phyloP scores from a whole-genome alignment of 768 basidiomycete species.

The Termitomyces sp. region DNA sequence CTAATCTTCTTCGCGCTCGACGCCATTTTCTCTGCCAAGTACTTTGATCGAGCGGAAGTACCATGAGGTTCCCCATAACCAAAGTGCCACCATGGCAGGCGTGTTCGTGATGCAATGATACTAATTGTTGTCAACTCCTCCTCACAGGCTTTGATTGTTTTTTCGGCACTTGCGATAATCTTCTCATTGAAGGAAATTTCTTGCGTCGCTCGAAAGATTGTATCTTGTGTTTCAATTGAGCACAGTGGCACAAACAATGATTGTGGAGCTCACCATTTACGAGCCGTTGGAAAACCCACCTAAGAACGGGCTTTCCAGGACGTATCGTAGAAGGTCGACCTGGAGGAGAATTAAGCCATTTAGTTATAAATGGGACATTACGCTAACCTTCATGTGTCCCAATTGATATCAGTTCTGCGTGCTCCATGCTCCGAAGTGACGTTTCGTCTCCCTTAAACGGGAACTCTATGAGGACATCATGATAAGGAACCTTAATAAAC shows the following conservation, averaged over 20 bases:
- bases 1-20: conserved; percentile 67
- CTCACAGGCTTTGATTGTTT: conserved; percentile 68
- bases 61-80: conserved; percentile 45
- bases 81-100: conserved; percentile 29
- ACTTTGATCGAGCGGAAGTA: conserved; percentile 56
- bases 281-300: conserved; percentile 79
- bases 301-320: conserved; percentile 89
- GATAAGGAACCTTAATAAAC: conserved; percentile 64
- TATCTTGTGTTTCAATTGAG: conserved; percentile 42
- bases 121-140: conserved; percentile 68
- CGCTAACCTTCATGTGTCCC: conserved; percentile 64
- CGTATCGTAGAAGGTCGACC: conserved; percentile 82
- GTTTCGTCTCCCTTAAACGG: conserved; percentile 92
- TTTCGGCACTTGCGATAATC: conserved; percentile 54
- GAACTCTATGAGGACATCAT: conserved; percentile 74
- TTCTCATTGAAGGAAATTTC: conserved; percentile 80
- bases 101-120: conserved; percentile 55
- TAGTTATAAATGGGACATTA: background rate
- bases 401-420: conserved; percentile 83
- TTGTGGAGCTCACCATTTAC: conserved; percentile 56
- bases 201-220: conserved; percentile 75
- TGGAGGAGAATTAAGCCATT: conserved; percentile 19
- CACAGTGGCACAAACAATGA: background rate
- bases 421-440: conserved; percentile 80
- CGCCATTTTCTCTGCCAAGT: conserved; percentile 73